These are phyloP conservation scores for Argentina anserina DNA, from an alignment of 306 rosid genomes.

Conservation along the genomic window DNA sequence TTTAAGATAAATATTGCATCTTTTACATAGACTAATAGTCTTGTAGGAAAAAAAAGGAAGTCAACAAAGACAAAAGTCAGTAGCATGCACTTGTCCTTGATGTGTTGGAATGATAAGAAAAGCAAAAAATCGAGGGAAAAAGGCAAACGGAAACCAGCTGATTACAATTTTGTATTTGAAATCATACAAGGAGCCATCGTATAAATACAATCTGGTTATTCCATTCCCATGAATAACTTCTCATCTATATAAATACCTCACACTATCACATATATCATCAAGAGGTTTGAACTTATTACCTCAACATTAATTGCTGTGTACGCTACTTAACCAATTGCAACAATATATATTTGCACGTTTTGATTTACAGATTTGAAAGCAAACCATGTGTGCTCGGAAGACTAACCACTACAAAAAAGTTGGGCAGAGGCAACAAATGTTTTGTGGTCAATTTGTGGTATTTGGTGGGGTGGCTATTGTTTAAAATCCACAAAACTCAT, in stretches of 20 bases:
- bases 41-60: background rate
- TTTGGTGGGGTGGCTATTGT: no score
- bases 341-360: no score
- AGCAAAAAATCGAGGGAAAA: conserved; percentile 12
- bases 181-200: background rate
- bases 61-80: conserved; percentile 5
- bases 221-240: background rate
- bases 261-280: no score
- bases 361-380: no score
- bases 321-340: no score
- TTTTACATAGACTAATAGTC: background rate
- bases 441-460: no score
- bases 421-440: no score
- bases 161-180: background rate
- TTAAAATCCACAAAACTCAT: no score
- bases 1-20: background rate
- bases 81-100: conserved; percentile 10
- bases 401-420: no score
- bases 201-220: background rate
- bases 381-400: no score
- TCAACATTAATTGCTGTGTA: no score
- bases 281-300: no score
- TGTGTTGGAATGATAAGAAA: conserved; percentile 13
- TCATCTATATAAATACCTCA: background rate
- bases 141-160: background rate